Conservation (phyloP, 2,329 filamentous ascomycete species). For the Claviceps pazoutovae region DNA sequence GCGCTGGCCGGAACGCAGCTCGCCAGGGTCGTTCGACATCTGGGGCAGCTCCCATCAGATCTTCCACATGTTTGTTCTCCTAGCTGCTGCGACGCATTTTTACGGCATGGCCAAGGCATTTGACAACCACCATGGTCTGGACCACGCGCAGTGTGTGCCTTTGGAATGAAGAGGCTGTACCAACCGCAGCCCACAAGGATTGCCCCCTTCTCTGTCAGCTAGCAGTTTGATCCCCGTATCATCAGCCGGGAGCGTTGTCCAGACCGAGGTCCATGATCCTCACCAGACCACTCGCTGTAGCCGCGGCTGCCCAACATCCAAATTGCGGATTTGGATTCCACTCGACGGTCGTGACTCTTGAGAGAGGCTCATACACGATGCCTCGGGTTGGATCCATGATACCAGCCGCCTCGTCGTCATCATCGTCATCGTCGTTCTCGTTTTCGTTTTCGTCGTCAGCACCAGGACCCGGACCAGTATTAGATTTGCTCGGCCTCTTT, state of each 20-base stretch:
- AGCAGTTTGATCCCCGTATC: not conserved
- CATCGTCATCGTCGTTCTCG: slow-evolving; percentile 14
- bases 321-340: slow-evolving; percentile 58
- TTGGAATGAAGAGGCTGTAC: slow-evolving; percentile 2
- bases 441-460: slow-evolving; percentile 20
- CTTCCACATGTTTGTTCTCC: slow-evolving; percentile 79
- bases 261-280: slow-evolving; percentile 52
- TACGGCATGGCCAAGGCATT: slow-evolving; percentile 73
- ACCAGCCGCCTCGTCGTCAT: slow-evolving; percentile 19
- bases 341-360: slow-evolving; percentile 44
- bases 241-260: slow-evolving; percentile 14
- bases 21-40: slow-evolving; percentile 72
- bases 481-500: slow-evolving; percentile 22
- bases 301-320: slow-evolving; percentile 53
- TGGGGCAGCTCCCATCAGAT: slow-evolving; percentile 92
- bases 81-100: slow-evolving; percentile 71
- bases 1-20: slow-evolving; percentile 69
- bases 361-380: slow-evolving; percentile 47
- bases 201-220: not conserved
- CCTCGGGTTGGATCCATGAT: slow-evolving; percentile 26
- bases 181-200: too few relatives aligned
- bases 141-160: slow-evolving; percentile 35
- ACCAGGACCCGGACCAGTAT: slow-evolving; percentile 13
- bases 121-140: slow-evolving; percentile 60
- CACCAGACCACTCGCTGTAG: slow-evolving; percentile 52